Evolutionary conservation across 164 flowering plant genomes (phyloP).

Genomic region (Cinnamomum chago): DNA sequence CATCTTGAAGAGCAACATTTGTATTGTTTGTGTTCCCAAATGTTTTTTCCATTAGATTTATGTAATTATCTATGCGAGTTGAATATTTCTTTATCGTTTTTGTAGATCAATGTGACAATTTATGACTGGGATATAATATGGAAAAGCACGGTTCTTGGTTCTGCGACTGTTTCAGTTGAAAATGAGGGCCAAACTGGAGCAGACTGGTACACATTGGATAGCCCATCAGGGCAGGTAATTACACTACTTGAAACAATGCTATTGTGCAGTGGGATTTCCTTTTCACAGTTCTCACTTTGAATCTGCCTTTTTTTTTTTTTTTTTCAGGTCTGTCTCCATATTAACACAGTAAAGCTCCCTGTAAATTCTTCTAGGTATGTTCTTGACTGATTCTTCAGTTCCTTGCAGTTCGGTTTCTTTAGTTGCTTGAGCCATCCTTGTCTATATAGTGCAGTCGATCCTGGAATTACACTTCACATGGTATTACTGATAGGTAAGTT

Average conservation of each 20-base stretch:
- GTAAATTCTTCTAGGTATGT: conserved; percentile 64
- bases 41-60: background rate
- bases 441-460: background rate
- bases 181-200: conserved; percentile 84
- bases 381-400: conserved; percentile 1
- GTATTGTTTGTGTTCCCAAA: background rate
- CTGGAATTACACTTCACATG: background rate
- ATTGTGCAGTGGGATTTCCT: background rate
- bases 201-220: conserved; percentile 80
- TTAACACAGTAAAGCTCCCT: conserved; percentile 58
- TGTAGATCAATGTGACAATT: conserved; percentile 83
- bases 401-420: background rate
- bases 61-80: background rate
- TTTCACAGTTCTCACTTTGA: background rate
- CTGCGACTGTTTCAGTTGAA: conserved; percentile 74
- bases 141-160: conserved; percentile 96
- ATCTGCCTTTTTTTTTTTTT: conserved; percentile 18
- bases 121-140: conserved; percentile 99
- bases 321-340: conserved; percentile 89
- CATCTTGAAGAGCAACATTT: background rate
- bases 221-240: conserved; percentile 91
- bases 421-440: background rate
- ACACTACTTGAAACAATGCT: background rate
- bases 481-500: background rate
- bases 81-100: background rate